Evolutionary conservation across 495 filamentous ascomycete genomes (phyloP).

Genomic region (Hypomontagnella monticulosa): DNA sequence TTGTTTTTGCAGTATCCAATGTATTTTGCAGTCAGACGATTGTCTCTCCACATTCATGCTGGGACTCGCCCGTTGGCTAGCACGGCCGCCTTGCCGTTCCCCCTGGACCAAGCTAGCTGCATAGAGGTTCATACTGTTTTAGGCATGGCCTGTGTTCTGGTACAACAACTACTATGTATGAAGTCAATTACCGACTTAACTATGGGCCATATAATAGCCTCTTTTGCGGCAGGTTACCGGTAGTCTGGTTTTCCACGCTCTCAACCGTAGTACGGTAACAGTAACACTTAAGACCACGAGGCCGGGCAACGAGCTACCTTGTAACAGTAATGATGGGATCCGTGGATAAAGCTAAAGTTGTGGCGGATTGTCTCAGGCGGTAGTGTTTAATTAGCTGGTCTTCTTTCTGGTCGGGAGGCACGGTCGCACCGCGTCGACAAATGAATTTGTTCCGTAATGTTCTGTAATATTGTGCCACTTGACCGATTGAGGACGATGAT

Average conservation of each 20-base stretch:
- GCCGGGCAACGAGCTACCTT: slow-evolving; percentile 19
- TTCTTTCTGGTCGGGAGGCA: slow-evolving; percentile 22
- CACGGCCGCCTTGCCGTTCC: slow-evolving; percentile 20
- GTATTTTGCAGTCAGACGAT: slow-evolving; percentile 29
- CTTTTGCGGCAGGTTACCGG: slow-evolving; percentile 26
- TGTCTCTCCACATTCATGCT: slow-evolving; percentile 22
- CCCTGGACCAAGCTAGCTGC: slow-evolving; percentile 10
- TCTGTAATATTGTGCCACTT: slow-evolving; percentile 12
- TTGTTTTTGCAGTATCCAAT: slow-evolving; percentile 20
- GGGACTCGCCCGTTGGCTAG: slow-evolving; percentile 9
- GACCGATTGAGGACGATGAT: slow-evolving; percentile 22
- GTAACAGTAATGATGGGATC: no score
- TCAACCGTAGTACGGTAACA: slow-evolving; percentile 15
- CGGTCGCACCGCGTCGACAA: slow-evolving; percentile 26
- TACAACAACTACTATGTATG: no score
- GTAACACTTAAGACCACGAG: slow-evolving; percentile 29
- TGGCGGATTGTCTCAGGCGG: slow-evolving; percentile 18
- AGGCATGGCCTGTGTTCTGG: slow-evolving; percentile 5
- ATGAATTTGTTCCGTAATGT: slow-evolving; percentile 21
- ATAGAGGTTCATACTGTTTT: slow-evolving; percentile 9
- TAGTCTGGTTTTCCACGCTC: slow-evolving; percentile 8
- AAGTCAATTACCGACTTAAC: background rate
- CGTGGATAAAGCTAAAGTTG: slow-evolving; percentile 8
- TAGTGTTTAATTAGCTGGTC: slow-evolving; percentile 19
- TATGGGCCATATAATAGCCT: background rate